phyloP scores from a whole-genome alignment of 441 rosid species.

The Erysimum cheiri region DNA sequence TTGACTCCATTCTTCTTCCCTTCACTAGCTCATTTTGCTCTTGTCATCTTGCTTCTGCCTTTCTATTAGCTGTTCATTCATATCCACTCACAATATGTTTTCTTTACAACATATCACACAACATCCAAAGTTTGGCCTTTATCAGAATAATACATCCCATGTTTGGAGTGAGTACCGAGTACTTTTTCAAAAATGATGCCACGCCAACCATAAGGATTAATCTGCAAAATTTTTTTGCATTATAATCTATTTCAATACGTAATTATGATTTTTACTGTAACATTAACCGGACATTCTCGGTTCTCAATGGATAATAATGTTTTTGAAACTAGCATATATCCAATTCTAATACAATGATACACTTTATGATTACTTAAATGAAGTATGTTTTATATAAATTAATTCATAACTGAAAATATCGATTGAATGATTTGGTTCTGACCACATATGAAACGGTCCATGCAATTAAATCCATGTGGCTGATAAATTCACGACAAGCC shows the following conservation, averaged over 20 bases:
- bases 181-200: neutral
- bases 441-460: constrained; percentile 34
- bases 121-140: constrained; percentile 5
- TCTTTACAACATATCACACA: neutral
- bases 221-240: neutral
- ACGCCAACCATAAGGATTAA: neutral
- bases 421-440: constrained; percentile 17
- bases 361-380: neutral
- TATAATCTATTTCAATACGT: neutral
- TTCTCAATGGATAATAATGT: neutral
- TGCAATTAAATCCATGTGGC: constrained; percentile 33
- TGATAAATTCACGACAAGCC: constrained; percentile 27
- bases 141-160: neutral
- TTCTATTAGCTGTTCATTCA: neutral
- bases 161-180: neutral
- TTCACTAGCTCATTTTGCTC: constrained; percentile 26
- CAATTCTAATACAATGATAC: constrained; percentile 8
- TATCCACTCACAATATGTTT: constrained; percentile 7
- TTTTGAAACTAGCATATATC: neutral
- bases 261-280: neutral
- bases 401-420: no score
- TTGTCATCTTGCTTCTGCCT: constrained; percentile 24
- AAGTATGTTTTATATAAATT: no score
- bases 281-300: neutral
- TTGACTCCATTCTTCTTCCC: neutral